A percentile compares a stretch with the other conserved stretches of the same genome.
Evolutionary conservation across 1,284 basidiomycete species (phyloP).

Genomic region (Inonotus obliquus): DNA sequence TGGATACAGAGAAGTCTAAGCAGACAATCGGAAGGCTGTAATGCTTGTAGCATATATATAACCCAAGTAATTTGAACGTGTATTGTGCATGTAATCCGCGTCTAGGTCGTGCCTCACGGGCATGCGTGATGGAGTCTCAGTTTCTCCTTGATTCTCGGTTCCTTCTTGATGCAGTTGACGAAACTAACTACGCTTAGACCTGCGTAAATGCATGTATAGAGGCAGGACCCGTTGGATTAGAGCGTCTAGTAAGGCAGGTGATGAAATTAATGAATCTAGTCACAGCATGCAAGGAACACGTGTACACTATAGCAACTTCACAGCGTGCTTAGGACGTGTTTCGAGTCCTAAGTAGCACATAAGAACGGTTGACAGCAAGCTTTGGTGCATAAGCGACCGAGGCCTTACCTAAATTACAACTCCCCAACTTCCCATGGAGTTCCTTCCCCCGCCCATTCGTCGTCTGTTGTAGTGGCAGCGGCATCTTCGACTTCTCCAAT

Average conservation of each 20-base stretch:
- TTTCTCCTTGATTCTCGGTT: not conserved
- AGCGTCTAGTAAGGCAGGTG: constrained; percentile 4
- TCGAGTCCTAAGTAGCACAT: not conserved
- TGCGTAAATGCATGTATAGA: not conserved
- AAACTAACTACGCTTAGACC: not conserved
- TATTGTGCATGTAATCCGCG: constrained; percentile 7
- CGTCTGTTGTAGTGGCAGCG: constrained; percentile 37
- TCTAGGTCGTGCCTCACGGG: not conserved
- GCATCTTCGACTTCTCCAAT: constrained; percentile 54
- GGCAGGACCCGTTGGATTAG: not conserved
- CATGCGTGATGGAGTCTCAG: constrained; percentile 3
- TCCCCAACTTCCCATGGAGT: constrained; percentile 75
- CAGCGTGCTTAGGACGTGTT: constrained; percentile 1
- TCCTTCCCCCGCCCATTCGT: constrained; percentile 75
- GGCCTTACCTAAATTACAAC: constrained; percentile 25
- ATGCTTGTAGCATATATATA: not conserved
- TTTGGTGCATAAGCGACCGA: constrained; percentile 12
- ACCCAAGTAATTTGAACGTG: not conserved
- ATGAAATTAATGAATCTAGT: constrained; percentile 14
- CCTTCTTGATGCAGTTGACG: constrained; percentile 1
- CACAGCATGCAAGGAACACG: constrained; percentile 14
- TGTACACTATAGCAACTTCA: constrained; percentile 6
- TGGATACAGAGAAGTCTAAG: not conserved
- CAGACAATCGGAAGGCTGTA: not conserved
- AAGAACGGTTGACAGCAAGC: not conserved